A percentile compares a stretch with the other conserved stretches of the same genome.
Evolutionary conservation across 768 basidiomycete species (phyloP).

Genomic region (Tylopilus intermedius): DNA sequence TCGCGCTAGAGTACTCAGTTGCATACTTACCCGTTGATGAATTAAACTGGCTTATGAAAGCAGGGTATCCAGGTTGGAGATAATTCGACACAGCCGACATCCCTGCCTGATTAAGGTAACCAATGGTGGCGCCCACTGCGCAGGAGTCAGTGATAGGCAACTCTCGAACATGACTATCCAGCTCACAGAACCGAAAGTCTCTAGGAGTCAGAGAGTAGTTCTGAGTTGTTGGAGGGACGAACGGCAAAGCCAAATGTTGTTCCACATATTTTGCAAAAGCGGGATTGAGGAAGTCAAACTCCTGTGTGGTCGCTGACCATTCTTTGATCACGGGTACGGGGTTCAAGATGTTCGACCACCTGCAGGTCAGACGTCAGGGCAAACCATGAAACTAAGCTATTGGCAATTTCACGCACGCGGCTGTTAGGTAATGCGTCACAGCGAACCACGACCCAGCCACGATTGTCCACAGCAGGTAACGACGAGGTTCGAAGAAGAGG

Average conservation of each 20-base stretch:
- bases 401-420: neutral
- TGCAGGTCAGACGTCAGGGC: neutral
- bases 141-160: neutral
- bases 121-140: neutral
- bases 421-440: neutral
- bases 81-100: neutral
- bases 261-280: neutral
- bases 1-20: too few relatives aligned
- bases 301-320: neutral
- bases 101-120: neutral
- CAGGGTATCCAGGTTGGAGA: neutral
- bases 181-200: neutral
- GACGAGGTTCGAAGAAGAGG: neutral
- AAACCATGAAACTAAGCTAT: neutral
- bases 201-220: neutral
- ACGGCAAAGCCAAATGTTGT: neutral
- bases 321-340: neutral
- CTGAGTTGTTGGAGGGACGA: neutral
- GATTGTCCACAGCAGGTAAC: neutral
- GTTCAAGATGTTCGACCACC: neutral
- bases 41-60: neutral
- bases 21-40: too few relatives aligned
- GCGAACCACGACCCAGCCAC: neutral
- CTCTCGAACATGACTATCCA: neutral
- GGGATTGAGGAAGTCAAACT: neutral